Evolutionary conservation across 2,329 filamentous ascomycete genomes (phyloP), one percentile per base, ranked within the genome.

Genomic region (Colletotrichum gloeosporioides): DNA sequence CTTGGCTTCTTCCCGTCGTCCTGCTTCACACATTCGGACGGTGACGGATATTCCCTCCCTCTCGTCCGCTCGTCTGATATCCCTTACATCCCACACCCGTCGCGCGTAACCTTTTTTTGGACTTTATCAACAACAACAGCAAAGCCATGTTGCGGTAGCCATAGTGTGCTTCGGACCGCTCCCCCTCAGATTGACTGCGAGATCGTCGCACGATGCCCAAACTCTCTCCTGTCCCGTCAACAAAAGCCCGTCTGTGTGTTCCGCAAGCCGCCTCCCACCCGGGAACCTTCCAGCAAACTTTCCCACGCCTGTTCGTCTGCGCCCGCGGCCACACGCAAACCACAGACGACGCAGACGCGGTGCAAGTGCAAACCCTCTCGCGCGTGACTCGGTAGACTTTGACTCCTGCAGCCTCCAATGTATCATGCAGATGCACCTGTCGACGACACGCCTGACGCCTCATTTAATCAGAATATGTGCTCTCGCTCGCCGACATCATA

Each of bases 371-470:
- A 68, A 57, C 12, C 13, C 22, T n/a, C 49, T 16, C 15, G 64
- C 63, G 57, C 73, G 64, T 65, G 70, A 76, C 74, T 76, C 74
- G 74, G 32, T n/a, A 74, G 44, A 66, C 59, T 65, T 76, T 76
- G n/a, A 8, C n/a, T 29, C 44, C 44, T 69, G 73, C 63, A 69
- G 70, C 59, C 59, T 57, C 53, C 62, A 55, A 49, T 55, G 69
- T 72, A 67, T 67, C 73, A 72, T 49, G 36, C 25, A 29, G 67
- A 27, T 39, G 34, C 67, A 25, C 55, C 62, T 2, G 12, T 49
- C 44, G 44, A 62, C 36, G 49, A 62, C 36, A 25, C 22, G 32
- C 7, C 32, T 34, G 32, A 13, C 36, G 67, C 49, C 61, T 61
- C 59, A 22, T 22, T 25, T 53, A 53, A 53, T 53, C 44, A 53